Conservation (phyloP, 2,329 filamentous ascomycete genomes). For the Lecanosticta acicola region DNA sequence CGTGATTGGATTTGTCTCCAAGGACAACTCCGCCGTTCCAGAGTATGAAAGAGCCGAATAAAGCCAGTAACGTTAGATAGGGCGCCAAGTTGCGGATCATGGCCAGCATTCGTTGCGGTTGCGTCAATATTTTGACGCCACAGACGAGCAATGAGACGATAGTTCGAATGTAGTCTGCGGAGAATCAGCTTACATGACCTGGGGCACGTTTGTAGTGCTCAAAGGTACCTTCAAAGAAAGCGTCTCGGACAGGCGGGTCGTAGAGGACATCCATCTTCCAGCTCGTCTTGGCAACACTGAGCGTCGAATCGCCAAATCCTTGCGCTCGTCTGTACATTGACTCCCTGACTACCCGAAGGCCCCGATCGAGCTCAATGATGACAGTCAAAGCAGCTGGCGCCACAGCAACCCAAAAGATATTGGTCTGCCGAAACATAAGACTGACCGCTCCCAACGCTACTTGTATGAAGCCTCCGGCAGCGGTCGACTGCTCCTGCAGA, state of each 20-base stretch:
- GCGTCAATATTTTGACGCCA: slow-evolving; percentile 40
- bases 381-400: slow-evolving; percentile 57
- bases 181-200: slow-evolving; percentile 3
- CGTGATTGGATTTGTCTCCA: slow-evolving; percentile 90
- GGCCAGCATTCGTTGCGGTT: slow-evolving; percentile 19
- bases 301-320: slow-evolving; percentile 28
- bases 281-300: slow-evolving; percentile 28
- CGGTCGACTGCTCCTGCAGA: slow-evolving; percentile 20
- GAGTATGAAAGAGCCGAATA: slow-evolving; percentile 69
- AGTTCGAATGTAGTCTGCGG: slow-evolving; percentile 30
- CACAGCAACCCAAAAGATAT: slow-evolving; percentile 89
- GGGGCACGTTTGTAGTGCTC: neutral
- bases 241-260: slow-evolving; percentile 46
- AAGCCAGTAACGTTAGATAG: slow-evolving; percentile 56
- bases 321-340: slow-evolving; percentile 27
- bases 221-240: slow-evolving; percentile 45
- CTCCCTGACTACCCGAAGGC: slow-evolving; percentile 41
- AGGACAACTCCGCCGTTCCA: slow-evolving; percentile 93
- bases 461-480: slow-evolving; percentile 16
- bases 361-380: slow-evolving; percentile 48
- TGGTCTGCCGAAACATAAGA: slow-evolving; percentile 83
- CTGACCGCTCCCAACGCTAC: slow-evolving; percentile 58
- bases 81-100: slow-evolving; percentile 33
- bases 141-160: slow-evolving; percentile 60
- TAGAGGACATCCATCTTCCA: slow-evolving; percentile 44